Conservation (phyloP, 2,329 filamentous ascomycete species). For the Corniculantispora saksenae region DNA sequence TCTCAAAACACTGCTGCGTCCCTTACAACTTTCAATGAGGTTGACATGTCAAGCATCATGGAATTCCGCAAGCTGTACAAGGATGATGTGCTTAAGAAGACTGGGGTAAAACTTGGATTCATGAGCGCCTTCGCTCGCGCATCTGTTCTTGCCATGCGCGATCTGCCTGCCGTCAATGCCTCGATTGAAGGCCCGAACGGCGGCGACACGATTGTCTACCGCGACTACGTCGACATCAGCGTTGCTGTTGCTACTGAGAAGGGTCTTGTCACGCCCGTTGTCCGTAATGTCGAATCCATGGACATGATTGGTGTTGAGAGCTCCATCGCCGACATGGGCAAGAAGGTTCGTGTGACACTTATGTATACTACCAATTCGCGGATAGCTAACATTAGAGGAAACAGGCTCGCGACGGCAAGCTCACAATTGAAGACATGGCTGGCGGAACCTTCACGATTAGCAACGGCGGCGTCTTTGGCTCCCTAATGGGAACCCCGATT, state of each 20-base stretch:
- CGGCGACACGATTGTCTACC: constrained; percentile 96
- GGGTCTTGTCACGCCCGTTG: constrained; percentile 93
- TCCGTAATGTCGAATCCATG: constrained; percentile 87
- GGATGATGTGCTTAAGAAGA: constrained; percentile 93
- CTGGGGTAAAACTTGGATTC: constrained; percentile 97
- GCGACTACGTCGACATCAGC: constrained; percentile 96
- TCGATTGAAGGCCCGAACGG: constrained; percentile 95
- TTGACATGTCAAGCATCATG: constrained; percentile 98
- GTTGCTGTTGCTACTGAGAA: constrained; percentile 97
- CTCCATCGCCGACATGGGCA: constrained; percentile 88
- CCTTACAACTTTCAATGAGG: constrained; percentile 97
- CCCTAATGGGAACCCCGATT: constrained; percentile 95
- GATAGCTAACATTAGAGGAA: constrained; percentile 21
- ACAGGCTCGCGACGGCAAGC: constrained; percentile 88
- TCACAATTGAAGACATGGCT: constrained; percentile 99
- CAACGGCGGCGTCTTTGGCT: constrained; percentile 96
- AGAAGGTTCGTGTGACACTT: constrained; percentile 66
- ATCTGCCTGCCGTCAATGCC: constrained; percentile 92
- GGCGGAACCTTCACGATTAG: constrained; percentile 98
- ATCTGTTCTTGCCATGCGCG: constrained; percentile 86
- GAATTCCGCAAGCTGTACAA: constrained; percentile 97
- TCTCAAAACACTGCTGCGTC: constrained; percentile 98
- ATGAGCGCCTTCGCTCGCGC: constrained; percentile 97
- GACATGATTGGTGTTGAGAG: constrained; percentile 88
- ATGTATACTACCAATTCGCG: neutral